phyloP scores from a whole-genome alignment of 768 basidiomycete genomes.

The Asterophora parasitica region DNA sequence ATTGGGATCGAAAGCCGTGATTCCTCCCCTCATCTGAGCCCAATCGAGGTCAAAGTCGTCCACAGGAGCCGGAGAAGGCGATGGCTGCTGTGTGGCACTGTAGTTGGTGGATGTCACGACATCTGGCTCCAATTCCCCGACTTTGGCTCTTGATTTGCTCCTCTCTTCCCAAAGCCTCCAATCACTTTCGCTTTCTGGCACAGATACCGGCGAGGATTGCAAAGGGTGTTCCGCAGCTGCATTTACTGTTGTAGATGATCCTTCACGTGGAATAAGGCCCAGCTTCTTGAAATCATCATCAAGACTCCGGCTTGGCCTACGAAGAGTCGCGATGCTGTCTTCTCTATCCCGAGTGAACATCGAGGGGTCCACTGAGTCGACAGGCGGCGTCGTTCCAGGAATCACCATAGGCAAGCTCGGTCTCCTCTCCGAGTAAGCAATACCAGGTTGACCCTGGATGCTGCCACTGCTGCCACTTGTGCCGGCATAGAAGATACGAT shows the following conservation, averaged over 20 bases:
- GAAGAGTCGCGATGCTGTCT: constrained; percentile 52
- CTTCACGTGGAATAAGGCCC: constrained; percentile 4
- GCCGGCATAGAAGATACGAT: constrained; percentile 19
- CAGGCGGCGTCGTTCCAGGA: constrained; percentile 29
- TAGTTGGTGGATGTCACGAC: background rate
- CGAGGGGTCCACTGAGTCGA: constrained; percentile 12
- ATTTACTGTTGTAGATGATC: background rate
- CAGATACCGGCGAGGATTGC: constrained; percentile 29
- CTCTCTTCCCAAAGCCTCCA: constrained; percentile 50
- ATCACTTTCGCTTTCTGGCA: constrained; percentile 52
- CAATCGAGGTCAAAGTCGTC: constrained; percentile 43
- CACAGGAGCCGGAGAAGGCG: constrained; percentile 12
- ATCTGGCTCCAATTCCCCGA: constrained; percentile 12
- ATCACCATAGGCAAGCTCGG: constrained; percentile 63
- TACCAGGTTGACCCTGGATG: constrained; percentile 14
- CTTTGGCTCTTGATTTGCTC: constrained; percentile 24
- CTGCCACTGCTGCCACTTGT: constrained; percentile 22
- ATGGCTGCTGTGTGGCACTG: background rate
- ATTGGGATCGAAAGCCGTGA: constrained; percentile 26
- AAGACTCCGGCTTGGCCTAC: constrained; percentile 56
- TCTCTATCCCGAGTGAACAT: constrained; percentile 39
- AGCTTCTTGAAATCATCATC: constrained; percentile 36
- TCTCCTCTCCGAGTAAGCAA: constrained; percentile 28
- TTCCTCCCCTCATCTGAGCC: constrained; percentile 29
- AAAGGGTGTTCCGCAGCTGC: constrained; percentile 13